Evolutionary conservation across 2,329 filamentous ascomycete genomes (phyloP).

Genomic region (Aspergillus felis): DNA sequence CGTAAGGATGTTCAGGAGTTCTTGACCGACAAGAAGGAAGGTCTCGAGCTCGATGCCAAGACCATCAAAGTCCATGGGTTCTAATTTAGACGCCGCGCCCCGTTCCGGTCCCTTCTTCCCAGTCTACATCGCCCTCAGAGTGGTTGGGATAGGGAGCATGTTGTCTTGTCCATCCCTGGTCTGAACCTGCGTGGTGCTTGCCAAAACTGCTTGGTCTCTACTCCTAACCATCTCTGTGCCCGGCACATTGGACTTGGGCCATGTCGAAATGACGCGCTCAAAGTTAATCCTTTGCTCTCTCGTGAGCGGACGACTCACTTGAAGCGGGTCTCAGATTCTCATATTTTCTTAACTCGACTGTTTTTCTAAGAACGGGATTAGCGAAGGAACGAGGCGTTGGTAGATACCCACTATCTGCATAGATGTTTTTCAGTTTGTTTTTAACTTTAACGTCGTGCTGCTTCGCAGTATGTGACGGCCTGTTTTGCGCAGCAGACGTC

Average conservation of each 20-base stretch:
- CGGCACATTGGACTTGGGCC: slow-evolving; percentile 30
- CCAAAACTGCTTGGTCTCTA: slow-evolving; percentile 19
- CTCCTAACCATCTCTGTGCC: slow-evolving; percentile 23
- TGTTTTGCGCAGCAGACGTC: background rate
- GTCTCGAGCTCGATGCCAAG: slow-evolving; percentile 89
- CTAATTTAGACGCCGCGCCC: slow-evolving; percentile 42
- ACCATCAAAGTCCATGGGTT: slow-evolving; percentile 76
- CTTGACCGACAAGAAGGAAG: slow-evolving; percentile 91
- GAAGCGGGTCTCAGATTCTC: slow-evolving; percentile 16
- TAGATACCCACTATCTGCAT: slow-evolving; percentile 41
- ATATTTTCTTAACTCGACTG: slow-evolving; percentile 19
- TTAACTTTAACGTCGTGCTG: slow-evolving; percentile 12
- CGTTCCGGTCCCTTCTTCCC: slow-evolving; percentile 43
- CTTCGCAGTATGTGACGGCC: slow-evolving; percentile 4
- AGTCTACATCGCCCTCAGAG: slow-evolving; percentile 35
- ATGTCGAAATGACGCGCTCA: slow-evolving; percentile 27
- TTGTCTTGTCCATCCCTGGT: slow-evolving; percentile 23
- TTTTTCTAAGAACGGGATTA: slow-evolving; percentile 32
- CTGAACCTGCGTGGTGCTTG: slow-evolving; percentile 18
- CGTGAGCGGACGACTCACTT: slow-evolving; percentile 17
- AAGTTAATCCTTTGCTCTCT: slow-evolving; percentile 17
- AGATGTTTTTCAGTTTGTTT: slow-evolving; percentile 25
- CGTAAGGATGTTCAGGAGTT: slow-evolving; percentile 98
- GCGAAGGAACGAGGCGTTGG: slow-evolving; percentile 41
- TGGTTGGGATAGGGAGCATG: slow-evolving; percentile 35